These are phyloP conservation scores for Ustilago hordei DNA, from an alignment of 1,284 basidiomycete species.

Conservation along the genomic window DNA sequence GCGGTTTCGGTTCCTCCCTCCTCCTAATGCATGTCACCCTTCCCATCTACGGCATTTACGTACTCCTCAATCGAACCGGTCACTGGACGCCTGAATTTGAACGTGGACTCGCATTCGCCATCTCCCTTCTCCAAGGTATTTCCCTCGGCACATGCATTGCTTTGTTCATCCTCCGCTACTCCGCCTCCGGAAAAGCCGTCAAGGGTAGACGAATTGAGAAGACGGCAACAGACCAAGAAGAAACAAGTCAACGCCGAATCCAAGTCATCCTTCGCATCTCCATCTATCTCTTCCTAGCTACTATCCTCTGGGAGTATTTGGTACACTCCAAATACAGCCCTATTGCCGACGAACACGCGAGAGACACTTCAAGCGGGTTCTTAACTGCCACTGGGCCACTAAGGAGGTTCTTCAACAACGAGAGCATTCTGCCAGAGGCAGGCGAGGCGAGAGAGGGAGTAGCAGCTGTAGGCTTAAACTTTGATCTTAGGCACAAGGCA, in stretches of 20 bases:
- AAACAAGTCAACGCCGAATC: constrained; percentile 31
- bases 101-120: constrained; percentile 14
- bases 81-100: constrained; percentile 35
- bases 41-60: constrained; percentile 47
- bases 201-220: constrained; percentile 48
- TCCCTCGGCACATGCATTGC: constrained; percentile 33
- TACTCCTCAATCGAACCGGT: constrained; percentile 19
- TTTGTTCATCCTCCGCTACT: constrained; percentile 39
- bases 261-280: constrained; percentile 33
- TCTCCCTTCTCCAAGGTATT: constrained; percentile 37
- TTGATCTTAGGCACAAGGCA: constrained; percentile 13
- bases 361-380: constrained; percentile 31
- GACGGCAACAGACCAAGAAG: constrained; percentile 33
- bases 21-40: constrained; percentile 32
- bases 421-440: constrained; percentile 31
- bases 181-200: constrained; percentile 39
- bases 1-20: constrained; percentile 21
- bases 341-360: constrained; percentile 25
- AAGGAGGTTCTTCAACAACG: constrained; percentile 44
- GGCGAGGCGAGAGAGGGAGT: constrained; percentile 15
- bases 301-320: constrained; percentile 50
- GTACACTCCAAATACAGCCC: constrained; percentile 48
- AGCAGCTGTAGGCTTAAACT: constrained; percentile 32
- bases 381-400: constrained; percentile 29
- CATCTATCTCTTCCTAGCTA: constrained; percentile 27